Evolutionary conservation across 2,329 filamentous ascomycete genomes (phyloP).

Genomic region (Akanthomyces lecanii): DNA sequence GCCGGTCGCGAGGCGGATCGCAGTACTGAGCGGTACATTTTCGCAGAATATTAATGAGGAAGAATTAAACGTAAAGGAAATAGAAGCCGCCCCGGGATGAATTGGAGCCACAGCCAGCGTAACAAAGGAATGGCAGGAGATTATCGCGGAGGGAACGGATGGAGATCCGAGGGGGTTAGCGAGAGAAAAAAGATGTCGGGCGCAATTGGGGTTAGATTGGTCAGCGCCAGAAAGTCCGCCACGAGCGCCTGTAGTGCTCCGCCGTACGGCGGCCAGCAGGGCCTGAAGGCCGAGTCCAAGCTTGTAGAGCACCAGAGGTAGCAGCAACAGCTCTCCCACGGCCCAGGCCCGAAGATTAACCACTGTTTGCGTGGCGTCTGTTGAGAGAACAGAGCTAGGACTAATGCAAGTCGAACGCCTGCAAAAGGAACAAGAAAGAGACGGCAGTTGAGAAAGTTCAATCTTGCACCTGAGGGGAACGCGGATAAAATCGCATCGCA

Average conservation of each 20-base stretch:
- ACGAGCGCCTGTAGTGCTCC: neutral
- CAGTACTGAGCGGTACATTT: conserved; percentile 52
- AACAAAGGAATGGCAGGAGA: neutral
- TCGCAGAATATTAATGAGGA: conserved; percentile 13
- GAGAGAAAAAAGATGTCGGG: conserved; percentile 6
- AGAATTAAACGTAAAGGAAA: conserved; percentile 15
- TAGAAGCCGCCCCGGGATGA: neutral
- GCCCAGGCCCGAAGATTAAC: conserved; percentile 12
- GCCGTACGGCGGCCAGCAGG: neutral
- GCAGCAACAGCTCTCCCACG: no score
- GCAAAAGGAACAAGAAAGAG: neutral
- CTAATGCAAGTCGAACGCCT: conserved; percentile 9
- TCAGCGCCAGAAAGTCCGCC: conserved; percentile 14
- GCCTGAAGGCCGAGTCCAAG: no score
- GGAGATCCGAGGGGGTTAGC: neutral
- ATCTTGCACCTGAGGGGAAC: neutral
- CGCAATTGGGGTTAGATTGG: conserved; percentile 12
- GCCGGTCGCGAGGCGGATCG: conserved; percentile 45
- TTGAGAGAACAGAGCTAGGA: neutral
- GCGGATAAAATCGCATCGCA: neutral
- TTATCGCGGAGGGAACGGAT: neutral
- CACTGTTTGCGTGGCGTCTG: neutral
- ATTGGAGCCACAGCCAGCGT: conserved; percentile 8
- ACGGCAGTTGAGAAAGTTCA: neutral
- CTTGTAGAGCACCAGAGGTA: no score